A percentile compares a stretch with the other conserved stretches of the same genome.
These are phyloP conservation scores for Suillus americanus DNA, from an alignment of 768 basidiomycete species.

Conservation along the genomic window DNA sequence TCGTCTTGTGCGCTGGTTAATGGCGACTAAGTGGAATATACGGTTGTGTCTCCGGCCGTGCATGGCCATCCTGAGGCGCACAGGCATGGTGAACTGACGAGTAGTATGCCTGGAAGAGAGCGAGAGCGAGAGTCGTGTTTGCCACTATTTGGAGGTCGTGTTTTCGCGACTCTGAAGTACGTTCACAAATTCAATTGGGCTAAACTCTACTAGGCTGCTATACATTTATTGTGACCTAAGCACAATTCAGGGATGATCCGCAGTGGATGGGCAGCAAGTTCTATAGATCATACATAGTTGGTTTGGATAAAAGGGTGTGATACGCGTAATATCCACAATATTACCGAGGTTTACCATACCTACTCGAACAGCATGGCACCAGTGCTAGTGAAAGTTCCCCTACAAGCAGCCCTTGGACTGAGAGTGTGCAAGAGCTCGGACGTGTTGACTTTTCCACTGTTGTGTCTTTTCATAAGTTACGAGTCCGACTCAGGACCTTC, in stretches of 20 bases:
- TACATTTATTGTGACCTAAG: background rate
- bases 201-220: background rate
- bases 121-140: constrained; percentile 13
- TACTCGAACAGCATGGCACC: background rate
- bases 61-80: constrained; percentile 83
- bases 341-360: background rate
- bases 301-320: background rate
- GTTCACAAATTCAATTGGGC: background rate
- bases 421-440: background rate
- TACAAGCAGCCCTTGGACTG: background rate
- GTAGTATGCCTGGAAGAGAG: background rate
- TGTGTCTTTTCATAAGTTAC: constrained; percentile 7
- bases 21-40: constrained; percentile 84
- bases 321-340: background rate
- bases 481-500: constrained; percentile 53
- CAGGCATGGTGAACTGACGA: constrained; percentile 57
- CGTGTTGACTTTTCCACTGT: no score
- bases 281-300: background rate
- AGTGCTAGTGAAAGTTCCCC: background rate
- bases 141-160: constrained; percentile 24
- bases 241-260: background rate
- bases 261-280: background rate
- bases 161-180: background rate
- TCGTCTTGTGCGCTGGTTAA: constrained; percentile 66
- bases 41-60: constrained; percentile 75